Evolutionary conservation across 75 land plant species (phyloP), one percentile per base, ranked within the genome.

Genomic region (Picea glauca): DNA sequence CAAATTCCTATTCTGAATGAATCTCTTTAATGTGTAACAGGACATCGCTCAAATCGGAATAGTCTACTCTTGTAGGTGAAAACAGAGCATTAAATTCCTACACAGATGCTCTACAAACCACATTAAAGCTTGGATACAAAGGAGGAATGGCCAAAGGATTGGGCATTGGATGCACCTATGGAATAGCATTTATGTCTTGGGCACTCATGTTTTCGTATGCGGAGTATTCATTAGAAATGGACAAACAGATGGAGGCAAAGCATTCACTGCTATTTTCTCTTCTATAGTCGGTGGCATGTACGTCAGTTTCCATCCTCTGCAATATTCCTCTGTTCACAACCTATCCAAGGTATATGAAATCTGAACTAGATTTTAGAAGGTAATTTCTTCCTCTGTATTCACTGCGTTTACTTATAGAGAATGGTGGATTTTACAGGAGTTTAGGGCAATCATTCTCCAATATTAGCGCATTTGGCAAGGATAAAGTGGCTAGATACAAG

Each of bases 271-370:
- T 3, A 87, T 98, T 73, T 91, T 98, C 84, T 88, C 93, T 30
- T 93, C 97, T 64, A 90, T 98, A 74, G 89, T 98, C 74, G 93
- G 96, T 77, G 98, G 99, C 72, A 87, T 95, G 99, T 97, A 91
- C 85, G 95, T n/a, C 18, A 26, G 7, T 38, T 20, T 1, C 72
- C 38, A 68, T 35, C 20, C 50, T 38, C 18, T 68, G 46, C 20
- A 17, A 68, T 20, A 13, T 68, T 43, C 14, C 43, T 67, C 18
- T 67, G 14, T 38, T 77, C 4, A 17, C 0, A 60, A 13, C 12
- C 73, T 13, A 20, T 58, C 20, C 13, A 56, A 77, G 77, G 15
- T 72, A 31, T n/a, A 54, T 23, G 33, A 33, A 54, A 56, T 46
- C 15, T 58, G 20, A 54, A 31, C 20, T 58, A 32, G 18, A 9